Evolutionary conservation across 345 rosid genomes (phyloP).

Genomic region (Diplotaxis tenuifolia): DNA sequence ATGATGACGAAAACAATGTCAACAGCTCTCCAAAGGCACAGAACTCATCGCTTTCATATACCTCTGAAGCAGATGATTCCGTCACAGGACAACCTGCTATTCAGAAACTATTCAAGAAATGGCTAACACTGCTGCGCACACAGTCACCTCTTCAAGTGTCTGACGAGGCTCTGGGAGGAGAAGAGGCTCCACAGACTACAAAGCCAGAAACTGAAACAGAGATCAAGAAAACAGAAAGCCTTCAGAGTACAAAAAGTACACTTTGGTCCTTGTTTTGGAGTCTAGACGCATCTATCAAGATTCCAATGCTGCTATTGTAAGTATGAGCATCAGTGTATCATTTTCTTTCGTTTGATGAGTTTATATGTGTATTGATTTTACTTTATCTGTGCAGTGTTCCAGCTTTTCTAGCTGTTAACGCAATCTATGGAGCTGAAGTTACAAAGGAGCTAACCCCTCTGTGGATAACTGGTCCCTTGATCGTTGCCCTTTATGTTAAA

Average conservation of each 20-base stretch:
- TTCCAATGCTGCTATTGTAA: conserved; percentile 74
- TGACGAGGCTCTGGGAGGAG: conserved; percentile 55
- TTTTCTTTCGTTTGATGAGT: neutral
- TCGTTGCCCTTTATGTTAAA: conserved; percentile 65
- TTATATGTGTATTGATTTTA: conserved; percentile 18
- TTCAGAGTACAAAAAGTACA: conserved; percentile 24
- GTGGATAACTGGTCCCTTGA: conserved; percentile 80
- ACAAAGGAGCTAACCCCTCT: conserved; percentile 78
- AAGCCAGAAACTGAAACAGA: conserved; percentile 37
- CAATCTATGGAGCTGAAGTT: conserved; percentile 66
- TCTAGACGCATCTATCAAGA: conserved; percentile 69
- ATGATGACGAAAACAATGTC: conserved; percentile 55
- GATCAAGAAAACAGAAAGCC: conserved; percentile 41
- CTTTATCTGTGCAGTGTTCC: conserved; percentile 58
- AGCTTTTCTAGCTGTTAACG: conserved; percentile 56
- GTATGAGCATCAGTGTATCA: conserved; percentile 33
- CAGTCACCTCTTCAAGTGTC: conserved; percentile 52
- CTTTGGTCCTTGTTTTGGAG: conserved; percentile 58
- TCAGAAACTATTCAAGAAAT: conserved; percentile 71
- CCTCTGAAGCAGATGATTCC: conserved; percentile 57
- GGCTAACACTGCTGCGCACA: conserved; percentile 63
- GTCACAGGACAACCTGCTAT: conserved; percentile 66
- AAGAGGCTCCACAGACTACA: conserved; percentile 39
- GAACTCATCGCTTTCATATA: conserved; percentile 57
- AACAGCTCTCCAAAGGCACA: conserved; percentile 60